Percentiles rank a stretch among this genome's conserved stretches.
These are phyloP conservation scores for Malassezia nana DNA, from an alignment of 1,284 basidiomycete genomes.

Conservation along the genomic window DNA sequence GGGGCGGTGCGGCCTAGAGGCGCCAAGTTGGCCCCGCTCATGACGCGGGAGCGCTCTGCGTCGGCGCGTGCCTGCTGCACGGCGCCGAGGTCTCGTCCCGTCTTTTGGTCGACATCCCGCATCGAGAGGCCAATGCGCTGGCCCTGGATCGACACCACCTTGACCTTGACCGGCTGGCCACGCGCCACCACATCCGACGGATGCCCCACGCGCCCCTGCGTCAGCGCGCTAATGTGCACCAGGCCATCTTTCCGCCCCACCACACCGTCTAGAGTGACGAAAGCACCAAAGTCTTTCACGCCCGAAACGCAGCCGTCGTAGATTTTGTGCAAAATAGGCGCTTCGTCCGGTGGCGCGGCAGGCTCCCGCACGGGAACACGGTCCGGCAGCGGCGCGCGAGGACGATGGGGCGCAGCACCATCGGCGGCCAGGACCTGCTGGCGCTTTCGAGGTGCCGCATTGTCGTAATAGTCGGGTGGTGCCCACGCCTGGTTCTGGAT, in stretches of 20 bases:
- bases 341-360: slow-evolving; percentile 54
- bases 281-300: slow-evolving; percentile 90
- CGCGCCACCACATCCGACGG: slow-evolving; percentile 74
- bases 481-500: slow-evolving; percentile 61
- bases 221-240: slow-evolving; percentile 88
- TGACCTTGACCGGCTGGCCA: slow-evolving; percentile 80
- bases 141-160: slow-evolving; percentile 67
- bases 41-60: slow-evolving; percentile 26
- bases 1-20: slow-evolving; percentile 36
- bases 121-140: slow-evolving; percentile 75
- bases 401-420: background rate
- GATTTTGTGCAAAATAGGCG: slow-evolving; percentile 84
- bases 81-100: slow-evolving; percentile 80
- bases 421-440: background rate
- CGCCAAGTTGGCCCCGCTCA: slow-evolving; percentile 52
- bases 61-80: slow-evolving; percentile 71
- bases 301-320: slow-evolving; percentile 77
- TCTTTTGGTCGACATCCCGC: slow-evolving; percentile 89
- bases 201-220: slow-evolving; percentile 68
- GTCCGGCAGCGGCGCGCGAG: background rate
- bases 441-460: background rate
- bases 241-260: slow-evolving; percentile 78
- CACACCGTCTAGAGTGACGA: slow-evolving; percentile 78
- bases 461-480: slow-evolving; percentile 45
- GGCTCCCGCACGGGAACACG: background rate